A percentile compares a stretch with the other conserved stretches of the same genome.
phyloP scores from a whole-genome alignment of 257 asterid genomes.

The Solanum chmielewskii region DNA sequence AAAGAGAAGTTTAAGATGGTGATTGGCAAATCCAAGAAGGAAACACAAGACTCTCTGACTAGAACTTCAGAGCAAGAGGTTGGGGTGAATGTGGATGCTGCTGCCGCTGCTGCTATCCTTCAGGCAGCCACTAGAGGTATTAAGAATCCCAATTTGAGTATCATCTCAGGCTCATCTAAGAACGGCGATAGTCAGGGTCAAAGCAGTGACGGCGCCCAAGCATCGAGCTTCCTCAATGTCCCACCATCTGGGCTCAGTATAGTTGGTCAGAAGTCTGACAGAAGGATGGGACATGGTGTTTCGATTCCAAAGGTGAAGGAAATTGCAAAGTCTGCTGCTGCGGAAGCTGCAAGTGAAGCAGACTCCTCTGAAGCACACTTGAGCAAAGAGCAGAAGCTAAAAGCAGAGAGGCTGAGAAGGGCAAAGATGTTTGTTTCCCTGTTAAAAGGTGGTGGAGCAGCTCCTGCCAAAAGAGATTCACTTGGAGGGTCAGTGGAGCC shows the following conservation, averaged over 20 bases:
- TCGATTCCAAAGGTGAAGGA: conserved; percentile 1
- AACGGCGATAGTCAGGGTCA: conserved; percentile 12
- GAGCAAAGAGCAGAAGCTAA: conserved; percentile 66
- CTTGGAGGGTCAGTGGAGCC: conserved; percentile 59
- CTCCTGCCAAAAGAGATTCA: conserved; percentile 35
- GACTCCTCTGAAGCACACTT: conserved; percentile 36
- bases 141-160: conserved; percentile 34
- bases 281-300: conserved; percentile 2
- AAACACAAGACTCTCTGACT: conserved; percentile 31
- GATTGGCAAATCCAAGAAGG: conserved; percentile 73
- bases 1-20: conserved; percentile 93
- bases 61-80: conserved; percentile 31
- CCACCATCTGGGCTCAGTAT: background rate
- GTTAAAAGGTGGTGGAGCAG: conserved; percentile 58
- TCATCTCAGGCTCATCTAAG: conserved; percentile 14
- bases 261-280: conserved; percentile 7
- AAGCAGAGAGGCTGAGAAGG: conserved; percentile 83
- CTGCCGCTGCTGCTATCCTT: conserved; percentile 81
- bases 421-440: conserved; percentile 83
- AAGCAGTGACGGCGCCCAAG: conserved; percentile 18
- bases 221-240: conserved; percentile 1
- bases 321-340: conserved; percentile 6
- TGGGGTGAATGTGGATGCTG: conserved; percentile 57
- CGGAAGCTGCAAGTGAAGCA: conserved; percentile 20
- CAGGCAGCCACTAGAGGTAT: conserved; percentile 83